phyloP scores from a whole-genome alignment of 2,329 filamentous ascomycete genomes.

The Nemania sp. region DNA sequence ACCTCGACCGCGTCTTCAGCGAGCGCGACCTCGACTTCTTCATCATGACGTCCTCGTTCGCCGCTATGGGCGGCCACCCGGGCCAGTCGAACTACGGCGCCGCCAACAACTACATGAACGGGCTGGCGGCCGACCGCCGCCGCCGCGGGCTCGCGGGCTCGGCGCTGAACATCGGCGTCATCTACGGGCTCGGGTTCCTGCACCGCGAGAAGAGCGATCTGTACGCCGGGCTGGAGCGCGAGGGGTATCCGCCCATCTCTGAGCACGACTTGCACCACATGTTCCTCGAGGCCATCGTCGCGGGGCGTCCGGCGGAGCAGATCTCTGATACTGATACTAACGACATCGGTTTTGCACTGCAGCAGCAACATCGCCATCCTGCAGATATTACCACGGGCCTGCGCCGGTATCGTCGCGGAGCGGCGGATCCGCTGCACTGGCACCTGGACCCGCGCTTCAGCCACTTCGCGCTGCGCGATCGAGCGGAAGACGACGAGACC shows the following conservation, averaged over 20 bases:
- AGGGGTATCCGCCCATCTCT: constrained; percentile 52
- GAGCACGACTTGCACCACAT: constrained; percentile 56
- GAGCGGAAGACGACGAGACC: constrained; percentile 10
- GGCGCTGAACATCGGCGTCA: constrained; percentile 50
- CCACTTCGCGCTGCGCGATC: constrained; percentile 40
- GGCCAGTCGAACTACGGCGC: constrained; percentile 51
- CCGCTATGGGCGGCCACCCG: constrained; percentile 48
- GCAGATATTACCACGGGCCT: constrained; percentile 49
- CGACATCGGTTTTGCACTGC: too few species aligned
- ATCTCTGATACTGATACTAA: neutral
- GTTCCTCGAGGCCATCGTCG: constrained; percentile 54
- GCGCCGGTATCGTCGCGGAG: constrained; percentile 41
- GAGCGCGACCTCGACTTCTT: constrained; percentile 46
- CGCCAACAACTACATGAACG: constrained; percentile 54
- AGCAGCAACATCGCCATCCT: too few species aligned
- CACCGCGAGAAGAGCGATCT: constrained; percentile 46
- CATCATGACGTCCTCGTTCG: constrained; percentile 52
- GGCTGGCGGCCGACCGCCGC: constrained; percentile 44
- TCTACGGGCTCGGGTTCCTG: constrained; percentile 49
- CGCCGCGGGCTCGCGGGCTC: constrained; percentile 42
- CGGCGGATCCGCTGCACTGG: constrained; percentile 44
- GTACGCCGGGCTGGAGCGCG: constrained; percentile 46
- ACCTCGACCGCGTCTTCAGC: constrained; percentile 44
- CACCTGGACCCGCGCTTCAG: constrained; percentile 49
- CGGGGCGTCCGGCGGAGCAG: constrained; percentile 40